phyloP scores from a whole-genome alignment of 345 rosid genomes.

The Carallia brachiata region DNA sequence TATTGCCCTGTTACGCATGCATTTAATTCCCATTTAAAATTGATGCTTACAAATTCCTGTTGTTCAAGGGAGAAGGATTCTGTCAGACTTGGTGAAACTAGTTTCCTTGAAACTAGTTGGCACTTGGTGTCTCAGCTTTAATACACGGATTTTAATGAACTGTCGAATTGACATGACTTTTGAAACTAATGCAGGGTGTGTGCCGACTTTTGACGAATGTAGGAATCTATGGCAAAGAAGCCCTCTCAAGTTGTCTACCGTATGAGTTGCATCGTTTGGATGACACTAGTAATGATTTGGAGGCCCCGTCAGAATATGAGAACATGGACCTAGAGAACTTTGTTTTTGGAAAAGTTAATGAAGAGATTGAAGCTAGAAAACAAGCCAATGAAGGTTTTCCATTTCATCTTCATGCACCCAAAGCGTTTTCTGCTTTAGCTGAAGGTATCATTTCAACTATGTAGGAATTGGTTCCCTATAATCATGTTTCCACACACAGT shows the following conservation, averaged over 20 bases:
- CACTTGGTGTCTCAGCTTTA: not conserved
- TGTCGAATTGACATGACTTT: conserved; percentile 11
- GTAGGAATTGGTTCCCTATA: not conserved
- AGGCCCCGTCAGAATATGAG: conserved; percentile 56
- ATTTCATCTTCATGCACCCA: conserved; percentile 84
- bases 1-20: not conserved
- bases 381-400: conserved; percentile 55
- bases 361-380: conserved; percentile 70
- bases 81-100: not conserved
- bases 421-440: conserved; percentile 52
- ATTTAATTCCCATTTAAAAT: too few relatives aligned
- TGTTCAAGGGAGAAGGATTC: not conserved
- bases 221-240: conserved; percentile 67
- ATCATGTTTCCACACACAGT: not conserved
- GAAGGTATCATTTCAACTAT: conserved; percentile 55
- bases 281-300: conserved; percentile 51
- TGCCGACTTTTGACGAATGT: conserved; percentile 85
- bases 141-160: not conserved
- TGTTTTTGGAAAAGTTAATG: conserved; percentile 61
- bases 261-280: conserved; percentile 50
- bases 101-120: not conserved
- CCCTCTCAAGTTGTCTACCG: conserved; percentile 49
- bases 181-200: conserved; percentile 55
- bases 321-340: conserved; percentile 87
- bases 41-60: not conserved